Percentiles rank a stretch among this genome's conserved stretches.
Conservation (phyloP, 345 rosid species). For the Hevea brasiliensis region DNA sequence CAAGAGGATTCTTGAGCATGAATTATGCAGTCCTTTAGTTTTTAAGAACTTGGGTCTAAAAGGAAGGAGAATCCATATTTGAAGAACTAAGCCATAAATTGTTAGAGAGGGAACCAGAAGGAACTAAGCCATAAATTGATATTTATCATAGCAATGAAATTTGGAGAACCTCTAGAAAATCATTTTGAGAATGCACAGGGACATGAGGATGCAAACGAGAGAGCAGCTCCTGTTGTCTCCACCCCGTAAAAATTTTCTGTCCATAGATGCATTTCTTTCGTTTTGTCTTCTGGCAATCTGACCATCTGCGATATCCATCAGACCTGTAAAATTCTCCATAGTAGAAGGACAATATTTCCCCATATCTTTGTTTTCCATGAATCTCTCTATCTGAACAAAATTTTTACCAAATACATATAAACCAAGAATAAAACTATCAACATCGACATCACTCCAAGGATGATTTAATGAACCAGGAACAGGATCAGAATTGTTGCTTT, state of each 20-base stretch:
- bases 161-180: slow-evolving; percentile 42
- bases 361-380: slow-evolving; percentile 47
- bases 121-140: not conserved
- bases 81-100: not conserved
- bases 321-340: slow-evolving; percentile 61
- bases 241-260: slow-evolving; percentile 58
- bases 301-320: slow-evolving; percentile 52
- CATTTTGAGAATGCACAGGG: slow-evolving; percentile 37
- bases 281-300: slow-evolving; percentile 47
- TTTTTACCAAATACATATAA: slow-evolving; percentile 59
- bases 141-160: not conserved
- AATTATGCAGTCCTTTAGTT: not conserved
- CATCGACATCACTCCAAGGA: slow-evolving; percentile 52
- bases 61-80: not conserved
- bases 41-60: no score
- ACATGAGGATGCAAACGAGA: slow-evolving; percentile 57
- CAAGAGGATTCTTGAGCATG: not conserved
- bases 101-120: not conserved
- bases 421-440: slow-evolving; percentile 55
- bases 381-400: slow-evolving; percentile 45
- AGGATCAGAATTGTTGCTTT: slow-evolving; percentile 14
- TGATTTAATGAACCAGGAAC: slow-evolving; percentile 38
- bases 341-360: slow-evolving; percentile 57
- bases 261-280: slow-evolving; percentile 49
- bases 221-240: slow-evolving; percentile 69